Evolutionary conservation across 768 basidiomycete genomes (phyloP).

Genomic region (Nidula microcarpa): DNA sequence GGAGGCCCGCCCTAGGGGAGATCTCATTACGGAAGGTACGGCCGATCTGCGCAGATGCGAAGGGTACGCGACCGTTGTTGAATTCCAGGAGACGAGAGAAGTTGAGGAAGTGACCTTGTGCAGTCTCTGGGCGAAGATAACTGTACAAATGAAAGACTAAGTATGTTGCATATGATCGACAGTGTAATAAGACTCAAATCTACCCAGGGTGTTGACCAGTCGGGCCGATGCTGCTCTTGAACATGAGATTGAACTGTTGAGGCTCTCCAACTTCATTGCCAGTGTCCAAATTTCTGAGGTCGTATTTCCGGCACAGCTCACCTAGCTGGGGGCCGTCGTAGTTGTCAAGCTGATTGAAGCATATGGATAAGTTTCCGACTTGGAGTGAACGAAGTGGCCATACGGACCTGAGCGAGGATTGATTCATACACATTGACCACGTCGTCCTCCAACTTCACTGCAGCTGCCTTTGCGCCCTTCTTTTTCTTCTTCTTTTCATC

Average conservation of each 20-base stretch:
- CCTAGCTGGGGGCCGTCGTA: slow-evolving; percentile 88
- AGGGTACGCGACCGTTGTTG: slow-evolving; percentile 95
- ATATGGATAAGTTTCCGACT: neutral
- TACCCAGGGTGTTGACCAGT: slow-evolving; percentile 96
- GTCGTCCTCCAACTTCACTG: slow-evolving; percentile 71
- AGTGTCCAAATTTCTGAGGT: slow-evolving; percentile 87
- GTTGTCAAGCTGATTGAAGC: slow-evolving; percentile 68
- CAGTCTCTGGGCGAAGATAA: slow-evolving; percentile 95
- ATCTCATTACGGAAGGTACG: slow-evolving; percentile 98
- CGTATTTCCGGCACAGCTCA: slow-evolving; percentile 74
- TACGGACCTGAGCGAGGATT: slow-evolving; percentile 77
- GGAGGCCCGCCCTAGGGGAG: slow-evolving; percentile 90
- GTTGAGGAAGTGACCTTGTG: slow-evolving; percentile 98
- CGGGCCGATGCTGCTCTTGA: slow-evolving; percentile 94
- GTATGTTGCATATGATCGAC: neutral
- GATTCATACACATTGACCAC: slow-evolving; percentile 75
- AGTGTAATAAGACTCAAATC: slow-evolving; percentile 13
- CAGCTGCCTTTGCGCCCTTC: slow-evolving; percentile 63
- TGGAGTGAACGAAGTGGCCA: neutral
- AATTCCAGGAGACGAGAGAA: slow-evolving; percentile 96
- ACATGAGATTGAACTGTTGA: slow-evolving; percentile 98
- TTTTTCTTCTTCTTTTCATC: slow-evolving; percentile 79
- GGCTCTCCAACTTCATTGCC: slow-evolving; percentile 92
- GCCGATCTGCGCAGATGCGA: slow-evolving; percentile 96
- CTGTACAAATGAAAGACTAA: slow-evolving; percentile 29